These are phyloP conservation scores for Magnusiomyces sp. DNA, from an alignment of 1,139 yeast genomes.

Conservation along the genomic window DNA sequence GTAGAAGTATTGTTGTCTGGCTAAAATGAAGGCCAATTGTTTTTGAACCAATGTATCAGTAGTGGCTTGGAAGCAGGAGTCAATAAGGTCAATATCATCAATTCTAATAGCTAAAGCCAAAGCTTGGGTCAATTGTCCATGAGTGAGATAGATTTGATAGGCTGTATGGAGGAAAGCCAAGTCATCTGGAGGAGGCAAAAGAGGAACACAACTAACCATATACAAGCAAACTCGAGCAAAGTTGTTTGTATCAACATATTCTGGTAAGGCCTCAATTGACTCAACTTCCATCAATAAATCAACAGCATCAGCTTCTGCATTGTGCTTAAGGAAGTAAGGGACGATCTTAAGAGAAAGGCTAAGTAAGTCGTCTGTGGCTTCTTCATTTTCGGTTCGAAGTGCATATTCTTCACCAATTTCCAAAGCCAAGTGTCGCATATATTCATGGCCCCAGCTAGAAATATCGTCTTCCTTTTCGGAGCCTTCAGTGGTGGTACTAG, in stretches of 20 bases:
- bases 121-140: constrained; percentile 82
- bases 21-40: constrained; percentile 84
- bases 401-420: constrained; percentile 88
- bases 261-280: constrained; percentile 70
- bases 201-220: constrained; percentile 91
- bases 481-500: neutral
- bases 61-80: constrained; percentile 69
- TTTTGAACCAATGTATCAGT: constrained; percentile 66
- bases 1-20: constrained; percentile 80
- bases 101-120: constrained; percentile 80
- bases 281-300: constrained; percentile 87
- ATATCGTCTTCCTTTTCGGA: constrained; percentile 41
- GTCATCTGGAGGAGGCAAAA: constrained; percentile 93
- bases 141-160: constrained; percentile 72
- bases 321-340: constrained; percentile 85
- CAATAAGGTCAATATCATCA: constrained; percentile 71
- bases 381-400: constrained; percentile 48
- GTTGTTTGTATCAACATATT: constrained; percentile 77
- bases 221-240: constrained; percentile 86
- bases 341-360: constrained; percentile 68
- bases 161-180: constrained; percentile 81
- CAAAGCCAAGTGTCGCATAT: constrained; percentile 87
- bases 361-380: constrained; percentile 40
- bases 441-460: constrained; percentile 96
- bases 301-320: constrained; percentile 98